Evolutionary conservation across 768 basidiomycete species (phyloP).

Genomic region (Auriscalpium microsporum): DNA sequence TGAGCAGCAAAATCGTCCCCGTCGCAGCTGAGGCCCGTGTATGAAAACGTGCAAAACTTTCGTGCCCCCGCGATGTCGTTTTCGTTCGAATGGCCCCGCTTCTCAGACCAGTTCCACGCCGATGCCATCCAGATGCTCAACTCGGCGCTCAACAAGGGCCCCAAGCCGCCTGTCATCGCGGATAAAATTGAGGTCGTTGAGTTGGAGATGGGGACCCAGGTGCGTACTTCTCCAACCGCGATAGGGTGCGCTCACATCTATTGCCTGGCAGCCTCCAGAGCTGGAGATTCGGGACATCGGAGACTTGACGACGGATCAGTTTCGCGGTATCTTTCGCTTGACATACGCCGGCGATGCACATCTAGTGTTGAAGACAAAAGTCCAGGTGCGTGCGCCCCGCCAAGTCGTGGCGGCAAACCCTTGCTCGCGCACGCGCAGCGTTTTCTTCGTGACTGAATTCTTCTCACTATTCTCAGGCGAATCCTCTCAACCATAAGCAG

Average conservation of each 20-base stretch:
- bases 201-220: slow-evolving; percentile 98
- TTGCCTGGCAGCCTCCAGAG: slow-evolving; percentile 71
- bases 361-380: slow-evolving; percentile 79
- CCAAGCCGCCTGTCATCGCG: slow-evolving; percentile 94
- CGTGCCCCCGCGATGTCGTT: slow-evolving; percentile 57
- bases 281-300: slow-evolving; percentile 97
- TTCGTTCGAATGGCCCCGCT: slow-evolving; percentile 93
- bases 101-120: slow-evolving; percentile 93
- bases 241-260: neutral
- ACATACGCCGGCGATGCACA: slow-evolving; percentile 94
- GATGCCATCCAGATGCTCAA: slow-evolving; percentile 97
- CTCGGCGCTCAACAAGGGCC: slow-evolving; percentile 93
- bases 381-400: slow-evolving; percentile 53
- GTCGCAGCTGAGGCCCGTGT: no score
- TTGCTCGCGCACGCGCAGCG: neutral
- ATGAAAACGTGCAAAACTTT: no score
- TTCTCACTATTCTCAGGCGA: slow-evolving; percentile 55
- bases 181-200: slow-evolving; percentile 97
- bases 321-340: slow-evolving; percentile 92
- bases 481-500: slow-evolving; percentile 89
- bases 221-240: slow-evolving; percentile 25
- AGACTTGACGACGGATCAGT: slow-evolving; percentile 90
- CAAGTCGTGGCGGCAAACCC: neutral
- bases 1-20: no score
- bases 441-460: neutral